These are phyloP conservation scores for Boeremia exigua DNA, from an alignment of 2,329 filamentous ascomycete genomes.

Conservation along the genomic window DNA sequence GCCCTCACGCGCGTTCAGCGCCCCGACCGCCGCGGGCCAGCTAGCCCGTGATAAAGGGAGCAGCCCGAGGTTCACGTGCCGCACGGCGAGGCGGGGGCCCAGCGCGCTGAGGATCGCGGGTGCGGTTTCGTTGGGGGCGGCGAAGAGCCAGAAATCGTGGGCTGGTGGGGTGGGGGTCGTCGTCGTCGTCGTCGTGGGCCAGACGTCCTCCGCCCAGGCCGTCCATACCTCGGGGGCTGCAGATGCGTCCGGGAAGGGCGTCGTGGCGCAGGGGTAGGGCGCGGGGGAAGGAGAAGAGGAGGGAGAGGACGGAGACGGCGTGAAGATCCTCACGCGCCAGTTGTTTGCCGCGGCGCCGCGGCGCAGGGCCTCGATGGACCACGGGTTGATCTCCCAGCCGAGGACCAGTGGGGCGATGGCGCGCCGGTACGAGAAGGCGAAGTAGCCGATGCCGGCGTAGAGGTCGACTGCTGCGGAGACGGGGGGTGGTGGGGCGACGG, in stretches of 20 bases:
- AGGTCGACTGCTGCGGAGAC: constrained; percentile 67
- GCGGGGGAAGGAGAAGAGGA: no score
- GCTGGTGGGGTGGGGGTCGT: not conserved
- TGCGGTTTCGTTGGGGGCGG: constrained; percentile 50
- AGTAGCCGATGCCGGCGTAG: constrained; percentile 94
- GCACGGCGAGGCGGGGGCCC: constrained; percentile 44
- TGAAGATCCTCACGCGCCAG: constrained; percentile 37
- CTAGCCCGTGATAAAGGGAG: constrained; percentile 59
- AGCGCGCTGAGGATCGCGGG: not conserved
- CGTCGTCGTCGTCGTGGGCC: not conserved
- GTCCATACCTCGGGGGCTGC: not conserved
- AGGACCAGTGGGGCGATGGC: constrained; percentile 73
- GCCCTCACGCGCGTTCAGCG: constrained; percentile 53
- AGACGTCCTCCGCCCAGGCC: not conserved
- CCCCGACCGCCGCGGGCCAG: constrained; percentile 57
- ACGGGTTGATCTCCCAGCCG: constrained; percentile 84
- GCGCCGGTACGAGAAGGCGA: constrained; percentile 77
- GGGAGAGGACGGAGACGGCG: no score
- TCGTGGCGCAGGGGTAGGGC: no score
- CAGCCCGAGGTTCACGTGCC: constrained; percentile 66
- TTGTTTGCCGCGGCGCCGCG: constrained; percentile 51
- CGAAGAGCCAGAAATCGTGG: constrained; percentile 48
- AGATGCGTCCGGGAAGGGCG: not conserved
- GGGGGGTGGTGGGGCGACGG: not conserved
- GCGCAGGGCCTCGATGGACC: constrained; percentile 55